A percentile compares a stretch with the other conserved stretches of the same genome.
Conservation (phyloP, 371 early-diverging fungal genomes). For the Rhizopus delemar region DNA sequence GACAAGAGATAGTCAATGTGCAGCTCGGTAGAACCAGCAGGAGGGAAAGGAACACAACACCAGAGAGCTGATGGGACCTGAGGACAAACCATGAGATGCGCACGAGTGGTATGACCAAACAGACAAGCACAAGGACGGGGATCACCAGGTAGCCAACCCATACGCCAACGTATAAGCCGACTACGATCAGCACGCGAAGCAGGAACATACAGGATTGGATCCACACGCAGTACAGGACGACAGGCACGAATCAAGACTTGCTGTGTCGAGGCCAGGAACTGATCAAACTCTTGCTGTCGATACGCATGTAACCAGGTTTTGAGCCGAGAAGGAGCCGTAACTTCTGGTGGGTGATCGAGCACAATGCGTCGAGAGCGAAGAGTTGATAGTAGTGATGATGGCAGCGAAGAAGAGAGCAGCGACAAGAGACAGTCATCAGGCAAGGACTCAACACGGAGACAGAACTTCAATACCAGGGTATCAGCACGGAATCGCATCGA, state of each 20-base stretch:
- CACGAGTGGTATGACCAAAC: no score
- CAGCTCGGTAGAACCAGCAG: no score
- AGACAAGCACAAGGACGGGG: no score
- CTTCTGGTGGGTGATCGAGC: background rate
- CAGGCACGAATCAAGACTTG: background rate
- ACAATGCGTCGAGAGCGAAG: no score
- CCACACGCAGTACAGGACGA: no score
- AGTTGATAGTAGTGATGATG: no score
- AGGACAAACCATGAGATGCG: no score
- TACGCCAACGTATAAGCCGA: constrained; percentile 18
- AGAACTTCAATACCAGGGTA: constrained; percentile 8
- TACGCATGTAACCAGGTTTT: no score
- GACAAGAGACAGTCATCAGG: constrained; percentile 14
- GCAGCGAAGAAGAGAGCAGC: background rate
- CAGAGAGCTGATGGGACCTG: no score
- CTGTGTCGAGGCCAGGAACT: background rate
- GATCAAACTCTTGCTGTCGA: no score
- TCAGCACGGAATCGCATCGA: constrained; percentile 6
- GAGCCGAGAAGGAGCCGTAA: background rate
- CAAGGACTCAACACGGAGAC: background rate
- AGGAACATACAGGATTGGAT: background rate
- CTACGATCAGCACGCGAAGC: constrained; percentile 1
- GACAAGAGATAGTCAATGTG: no score
- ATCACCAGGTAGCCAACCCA: constrained; percentile 19
- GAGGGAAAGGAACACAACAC: no score